A percentile compares a stretch with the other conserved stretches of the same genome.
phyloP scores from a whole-genome alignment of 495 filamentous ascomycete species.

The Recurvomyces mirabilis region DNA sequence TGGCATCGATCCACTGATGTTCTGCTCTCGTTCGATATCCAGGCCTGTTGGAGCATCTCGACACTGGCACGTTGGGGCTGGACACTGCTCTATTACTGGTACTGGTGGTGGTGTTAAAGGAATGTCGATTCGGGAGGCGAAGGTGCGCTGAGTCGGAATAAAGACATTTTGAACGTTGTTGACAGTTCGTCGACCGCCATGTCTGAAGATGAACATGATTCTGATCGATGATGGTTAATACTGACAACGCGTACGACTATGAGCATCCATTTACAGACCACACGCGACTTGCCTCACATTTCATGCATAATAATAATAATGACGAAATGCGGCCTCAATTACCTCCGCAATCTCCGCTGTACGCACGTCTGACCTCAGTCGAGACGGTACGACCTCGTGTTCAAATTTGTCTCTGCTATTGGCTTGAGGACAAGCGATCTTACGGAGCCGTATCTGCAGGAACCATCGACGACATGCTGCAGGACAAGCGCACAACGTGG shows the following conservation, averaged over 20 bases:
- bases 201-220: slow-evolving; percentile 14
- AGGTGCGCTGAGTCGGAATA: too few relatives aligned
- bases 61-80: slow-evolving; percentile 61
- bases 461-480: too few relatives aligned
- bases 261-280: neutral
- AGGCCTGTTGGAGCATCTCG: slow-evolving; percentile 54
- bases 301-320: too few relatives aligned
- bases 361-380: too few relatives aligned
- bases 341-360: neutral
- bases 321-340: neutral
- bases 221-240: neutral
- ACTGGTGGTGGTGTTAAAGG: slow-evolving; percentile 23
- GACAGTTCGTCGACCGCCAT: slow-evolving; percentile 13
- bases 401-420: neutral
- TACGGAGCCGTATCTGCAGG: neutral
- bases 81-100: slow-evolving; percentile 51
- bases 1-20: slow-evolving; percentile 63
- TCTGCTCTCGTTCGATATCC: slow-evolving; percentile 61
- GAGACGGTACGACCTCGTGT: too few relatives aligned
- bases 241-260: neutral
- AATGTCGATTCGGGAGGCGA: slow-evolving; percentile 18
- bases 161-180: too few relatives aligned
- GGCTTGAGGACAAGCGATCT: neutral
- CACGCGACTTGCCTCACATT: slow-evolving; percentile 1
- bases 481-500: neutral